Evolutionary conservation across 768 basidiomycete genomes (phyloP).

Genomic region (Lyophyllum atratum): DNA sequence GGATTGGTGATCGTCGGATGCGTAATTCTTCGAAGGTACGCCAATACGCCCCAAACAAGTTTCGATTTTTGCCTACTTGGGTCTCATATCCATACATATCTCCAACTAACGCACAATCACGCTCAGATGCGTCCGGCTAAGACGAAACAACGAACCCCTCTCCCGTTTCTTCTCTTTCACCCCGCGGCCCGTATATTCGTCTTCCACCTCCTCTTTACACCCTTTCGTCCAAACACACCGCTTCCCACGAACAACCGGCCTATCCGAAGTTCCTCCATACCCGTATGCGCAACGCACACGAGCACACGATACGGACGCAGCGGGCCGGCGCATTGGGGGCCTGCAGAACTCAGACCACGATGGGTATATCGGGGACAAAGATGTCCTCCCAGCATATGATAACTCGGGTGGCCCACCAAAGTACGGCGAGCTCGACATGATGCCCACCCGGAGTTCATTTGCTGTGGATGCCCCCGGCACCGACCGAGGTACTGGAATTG

Average conservation of each 20-base stretch:
- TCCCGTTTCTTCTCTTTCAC: constrained; percentile 14
- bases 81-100: no score
- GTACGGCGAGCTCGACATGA: constrained; percentile 32
- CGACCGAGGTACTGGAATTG: not conserved
- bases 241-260: constrained; percentile 21
- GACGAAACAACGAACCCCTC: constrained; percentile 12
- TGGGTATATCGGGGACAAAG: constrained; percentile 38
- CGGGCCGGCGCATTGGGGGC: constrained; percentile 35
- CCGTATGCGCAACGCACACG: constrained; percentile 25
- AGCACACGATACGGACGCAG: constrained; percentile 39
- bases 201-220: not conserved
- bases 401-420: constrained; percentile 46
- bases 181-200: not conserved
- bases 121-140: constrained; percentile 12
- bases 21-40: constrained; percentile 26
- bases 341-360: constrained; percentile 28
- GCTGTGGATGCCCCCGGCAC: no score
- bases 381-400: constrained; percentile 50
- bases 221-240: constrained; percentile 2
- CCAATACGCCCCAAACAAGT: not conserved
- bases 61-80: no score
- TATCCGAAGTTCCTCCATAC: constrained; percentile 22
- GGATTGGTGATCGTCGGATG: constrained; percentile 23
- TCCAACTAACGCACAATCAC: not conserved
- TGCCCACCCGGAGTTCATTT: not conserved